A percentile compares a stretch with the other conserved stretches of the same genome.
Evolutionary conservation across 2,329 filamentous ascomycete genomes (phyloP).

Genomic region (Neobulgaria alba): DNA sequence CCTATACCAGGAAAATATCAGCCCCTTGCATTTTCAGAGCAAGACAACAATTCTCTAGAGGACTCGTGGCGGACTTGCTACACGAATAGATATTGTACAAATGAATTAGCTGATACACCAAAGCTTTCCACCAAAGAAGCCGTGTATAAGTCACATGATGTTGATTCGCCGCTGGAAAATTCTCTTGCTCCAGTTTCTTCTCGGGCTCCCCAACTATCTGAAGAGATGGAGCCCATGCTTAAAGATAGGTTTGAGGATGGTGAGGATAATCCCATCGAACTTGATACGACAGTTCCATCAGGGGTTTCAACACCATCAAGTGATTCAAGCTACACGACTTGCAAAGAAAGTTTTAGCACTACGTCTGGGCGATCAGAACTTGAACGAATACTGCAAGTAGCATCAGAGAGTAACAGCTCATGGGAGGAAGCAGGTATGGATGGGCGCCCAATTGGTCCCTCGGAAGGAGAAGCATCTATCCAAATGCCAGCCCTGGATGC

Average conservation of each 20-base stretch:
- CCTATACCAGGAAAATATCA: constrained; percentile 48
- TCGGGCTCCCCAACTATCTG: background rate
- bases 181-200: too few species aligned
- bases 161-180: background rate
- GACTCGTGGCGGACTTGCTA: constrained; percentile 62
- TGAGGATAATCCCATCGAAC: too few species aligned
- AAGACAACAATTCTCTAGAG: constrained; percentile 74
- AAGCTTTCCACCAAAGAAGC: background rate
- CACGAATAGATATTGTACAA: background rate
- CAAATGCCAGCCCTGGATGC: background rate
- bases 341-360: background rate
- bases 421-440: too few species aligned
- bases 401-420: background rate
- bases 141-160: background rate
- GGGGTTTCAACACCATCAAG: background rate
- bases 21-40: constrained; percentile 68
- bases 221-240: background rate
- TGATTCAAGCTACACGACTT: background rate
- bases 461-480: background rate
- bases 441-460: too few species aligned
- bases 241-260: background rate
- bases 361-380: background rate
- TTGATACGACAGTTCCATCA: too few species aligned
- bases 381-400: background rate
- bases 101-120: background rate